A percentile compares a stretch with the other conserved stretches of the same genome.
phyloP scores from a whole-genome alignment of 495 filamentous ascomycete species.

The Penicillium tannophilum region DNA sequence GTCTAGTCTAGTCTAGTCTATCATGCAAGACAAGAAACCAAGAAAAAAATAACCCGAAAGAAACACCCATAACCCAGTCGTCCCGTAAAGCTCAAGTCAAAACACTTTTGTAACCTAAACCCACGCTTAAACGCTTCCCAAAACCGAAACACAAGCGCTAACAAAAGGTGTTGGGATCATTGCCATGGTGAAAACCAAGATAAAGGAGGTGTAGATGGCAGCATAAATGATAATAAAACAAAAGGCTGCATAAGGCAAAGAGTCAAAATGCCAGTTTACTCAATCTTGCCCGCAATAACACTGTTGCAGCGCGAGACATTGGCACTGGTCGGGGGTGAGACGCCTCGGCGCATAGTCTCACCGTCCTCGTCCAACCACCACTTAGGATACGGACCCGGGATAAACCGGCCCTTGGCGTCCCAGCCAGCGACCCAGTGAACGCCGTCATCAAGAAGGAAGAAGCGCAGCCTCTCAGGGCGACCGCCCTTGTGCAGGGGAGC shows the following conservation, averaged over 20 bases:
- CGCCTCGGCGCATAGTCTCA: conserved; percentile 41
- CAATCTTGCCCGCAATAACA: conserved; percentile 37
- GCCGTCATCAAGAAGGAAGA: conserved; percentile 48
- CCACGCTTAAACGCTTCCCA: conserved; percentile 30
- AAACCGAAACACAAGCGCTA: conserved; percentile 15
- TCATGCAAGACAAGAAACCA: conserved; percentile 1
- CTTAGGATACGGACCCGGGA: conserved; percentile 48
- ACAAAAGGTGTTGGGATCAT: conserved; percentile 8
- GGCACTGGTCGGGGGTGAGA: conserved; percentile 42
- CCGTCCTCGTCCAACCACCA: conserved; percentile 45
- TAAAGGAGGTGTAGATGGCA: background rate
- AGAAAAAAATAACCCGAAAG: conserved; percentile 1
- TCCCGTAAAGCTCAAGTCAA: conserved; percentile 8
- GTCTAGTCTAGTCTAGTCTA: conserved; percentile 27
- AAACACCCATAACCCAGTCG: conserved; percentile 4
- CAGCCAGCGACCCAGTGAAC: conserved; percentile 48
- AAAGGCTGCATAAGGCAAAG: background rate
- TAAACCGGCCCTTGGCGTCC: conserved; percentile 46
- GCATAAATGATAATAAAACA: background rate
- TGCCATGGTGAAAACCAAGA: conserved; percentile 2
- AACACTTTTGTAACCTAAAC: conserved; percentile 25
- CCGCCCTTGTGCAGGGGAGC: conserved; percentile 39
- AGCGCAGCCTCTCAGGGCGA: conserved; percentile 40
- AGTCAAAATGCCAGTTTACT: conserved; percentile 16
- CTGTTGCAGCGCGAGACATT: conserved; percentile 45